Evolutionary conservation across 2,329 filamentous ascomycete genomes (phyloP).

Genomic region (Chaetomium olivaceum): DNA sequence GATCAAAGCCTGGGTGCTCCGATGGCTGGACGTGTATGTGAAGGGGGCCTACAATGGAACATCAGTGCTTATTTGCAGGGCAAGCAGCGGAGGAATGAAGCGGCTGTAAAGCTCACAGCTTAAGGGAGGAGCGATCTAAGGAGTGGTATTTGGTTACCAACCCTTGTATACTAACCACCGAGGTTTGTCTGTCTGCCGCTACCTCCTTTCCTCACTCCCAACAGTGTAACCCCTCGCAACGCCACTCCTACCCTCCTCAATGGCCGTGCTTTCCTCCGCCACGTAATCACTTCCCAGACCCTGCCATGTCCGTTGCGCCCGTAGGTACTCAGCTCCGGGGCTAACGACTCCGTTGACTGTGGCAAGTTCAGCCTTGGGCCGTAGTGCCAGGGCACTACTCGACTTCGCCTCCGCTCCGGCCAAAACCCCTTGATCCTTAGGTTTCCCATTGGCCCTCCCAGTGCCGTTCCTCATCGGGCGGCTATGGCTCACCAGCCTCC

Average conservation of each 20-base stretch:
- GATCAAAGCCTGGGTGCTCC: too few relatives aligned
- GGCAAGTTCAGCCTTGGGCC: slow-evolving; percentile 67
- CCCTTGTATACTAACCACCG: too few relatives aligned
- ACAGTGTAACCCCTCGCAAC: slow-evolving; percentile 87
- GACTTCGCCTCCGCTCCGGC: slow-evolving; percentile 1
- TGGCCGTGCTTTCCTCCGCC: slow-evolving; percentile 59
- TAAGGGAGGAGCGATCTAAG: too few relatives aligned
- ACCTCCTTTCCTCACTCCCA: slow-evolving; percentile 44
- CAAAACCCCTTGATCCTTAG: slow-evolving; percentile 30
- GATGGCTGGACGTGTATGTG: too few relatives aligned
- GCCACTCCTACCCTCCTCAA: slow-evolving; percentile 85
- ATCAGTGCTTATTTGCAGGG: too few relatives aligned
- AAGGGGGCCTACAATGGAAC: too few relatives aligned
- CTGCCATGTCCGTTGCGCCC: slow-evolving; percentile 83
- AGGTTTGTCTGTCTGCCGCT: not conserved
- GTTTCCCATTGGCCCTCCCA: slow-evolving; percentile 32
- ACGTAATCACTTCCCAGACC: slow-evolving; percentile 86
- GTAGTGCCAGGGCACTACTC: slow-evolving; percentile 54
- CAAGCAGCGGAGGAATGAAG: too few relatives aligned
- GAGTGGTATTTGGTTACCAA: too few relatives aligned
- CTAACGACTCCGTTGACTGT: slow-evolving; percentile 84
- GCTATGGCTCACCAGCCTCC: slow-evolving; percentile 75
- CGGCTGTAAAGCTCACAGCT: too few relatives aligned
- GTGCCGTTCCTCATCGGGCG: slow-evolving; percentile 66
- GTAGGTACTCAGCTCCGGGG: slow-evolving; percentile 84